These are phyloP conservation scores for Fagopyrum homotropicum DNA, from an alignment of 148 eudicot species.

Conservation along the genomic window DNA sequence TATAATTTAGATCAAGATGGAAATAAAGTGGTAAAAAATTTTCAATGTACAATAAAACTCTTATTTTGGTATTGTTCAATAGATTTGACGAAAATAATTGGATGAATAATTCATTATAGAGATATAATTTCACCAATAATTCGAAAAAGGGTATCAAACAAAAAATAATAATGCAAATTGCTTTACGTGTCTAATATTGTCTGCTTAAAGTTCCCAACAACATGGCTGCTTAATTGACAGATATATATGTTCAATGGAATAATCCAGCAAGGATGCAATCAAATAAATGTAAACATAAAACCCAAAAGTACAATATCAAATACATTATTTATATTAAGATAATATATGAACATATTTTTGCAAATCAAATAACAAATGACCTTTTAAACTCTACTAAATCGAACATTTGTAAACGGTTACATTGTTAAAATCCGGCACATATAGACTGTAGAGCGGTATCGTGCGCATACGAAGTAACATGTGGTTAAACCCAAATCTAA, in stretches of 20 bases:
- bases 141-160: slow-evolving; percentile 1
- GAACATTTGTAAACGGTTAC: no score
- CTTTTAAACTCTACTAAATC: background rate
- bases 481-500: no score
- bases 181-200: background rate
- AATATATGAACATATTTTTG: background rate
- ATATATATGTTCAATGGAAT: background rate
- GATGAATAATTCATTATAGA: background rate
- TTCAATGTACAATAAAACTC: no score
- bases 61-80: no score
- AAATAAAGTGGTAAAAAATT: no score
- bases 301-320: background rate
- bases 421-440: no score
- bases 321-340: no score
- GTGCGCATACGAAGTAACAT: no score
- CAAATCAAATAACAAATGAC: background rate
- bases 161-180: background rate
- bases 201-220: background rate
- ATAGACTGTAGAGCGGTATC: no score
- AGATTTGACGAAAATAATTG: background rate
- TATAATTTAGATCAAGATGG: no score
- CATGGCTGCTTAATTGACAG: background rate
- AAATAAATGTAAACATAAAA: background rate
- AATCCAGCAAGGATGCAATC: background rate
- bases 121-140: background rate